Conservation (phyloP, 345 rosid genomes). For the Rhodamnia rubescens region DNA sequence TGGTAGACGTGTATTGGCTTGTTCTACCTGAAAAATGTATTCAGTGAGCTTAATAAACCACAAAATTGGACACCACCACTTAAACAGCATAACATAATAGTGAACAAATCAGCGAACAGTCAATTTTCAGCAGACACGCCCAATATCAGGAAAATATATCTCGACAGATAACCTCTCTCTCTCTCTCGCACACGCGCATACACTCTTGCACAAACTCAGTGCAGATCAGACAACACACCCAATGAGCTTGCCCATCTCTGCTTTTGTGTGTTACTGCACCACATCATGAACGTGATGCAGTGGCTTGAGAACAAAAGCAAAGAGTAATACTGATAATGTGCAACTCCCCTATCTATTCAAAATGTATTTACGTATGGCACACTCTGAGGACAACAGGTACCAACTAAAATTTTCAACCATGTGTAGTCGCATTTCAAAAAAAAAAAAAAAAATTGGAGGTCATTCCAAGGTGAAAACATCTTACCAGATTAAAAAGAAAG, state of each 20-base stretch:
- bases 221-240: not conserved
- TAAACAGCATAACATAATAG: not conserved
- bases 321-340: not conserved
- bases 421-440: not conserved
- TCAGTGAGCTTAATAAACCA: not conserved
- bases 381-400: not conserved
- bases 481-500: not conserved
- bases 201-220: not conserved
- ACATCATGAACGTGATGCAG: not conserved
- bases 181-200: not conserved
- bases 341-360: not conserved
- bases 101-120: not conserved
- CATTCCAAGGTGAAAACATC: not conserved
- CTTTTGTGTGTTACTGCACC: not conserved
- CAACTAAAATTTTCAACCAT: not conserved
- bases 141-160: not conserved
- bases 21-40: conserved; percentile 48
- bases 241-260: not conserved
- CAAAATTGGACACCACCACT: not conserved
- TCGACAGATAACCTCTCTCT: not conserved
- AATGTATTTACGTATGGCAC: not conserved
- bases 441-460: not conserved
- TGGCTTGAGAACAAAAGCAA: not conserved
- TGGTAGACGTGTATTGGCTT: conserved; percentile 64
- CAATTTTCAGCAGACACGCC: not conserved